Conservation (phyloP, 2,329 filamentous ascomycete species). For the Coniochaeta sp. region DNA sequence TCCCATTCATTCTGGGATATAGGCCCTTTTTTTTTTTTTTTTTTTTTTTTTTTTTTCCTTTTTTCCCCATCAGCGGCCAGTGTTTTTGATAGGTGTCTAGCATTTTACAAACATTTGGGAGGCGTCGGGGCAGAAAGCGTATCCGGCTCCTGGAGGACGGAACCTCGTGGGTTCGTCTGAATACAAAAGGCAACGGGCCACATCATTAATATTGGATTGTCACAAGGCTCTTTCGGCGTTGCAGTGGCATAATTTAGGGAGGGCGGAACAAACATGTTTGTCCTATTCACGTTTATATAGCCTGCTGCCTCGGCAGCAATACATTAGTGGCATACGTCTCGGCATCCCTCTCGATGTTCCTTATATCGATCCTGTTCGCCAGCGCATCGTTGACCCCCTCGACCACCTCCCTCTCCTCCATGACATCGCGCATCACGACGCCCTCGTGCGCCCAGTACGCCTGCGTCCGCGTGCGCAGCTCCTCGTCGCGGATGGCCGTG, state of each 20-base stretch:
- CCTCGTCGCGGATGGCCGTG: slow-evolving; percentile 66
- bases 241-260: not conserved
- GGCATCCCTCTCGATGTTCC: slow-evolving; percentile 54
- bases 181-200: not conserved
- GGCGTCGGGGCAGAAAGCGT: not conserved
- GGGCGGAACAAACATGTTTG: not conserved
- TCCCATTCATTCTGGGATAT: not conserved
- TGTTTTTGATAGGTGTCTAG: not conserved
- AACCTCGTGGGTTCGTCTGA: not conserved
- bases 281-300: not conserved
- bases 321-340: slow-evolving; percentile 49
- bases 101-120: not conserved
- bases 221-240: not conserved
- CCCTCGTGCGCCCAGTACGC: slow-evolving; percentile 80
- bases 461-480: slow-evolving; percentile 57
- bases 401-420: slow-evolving; percentile 72
- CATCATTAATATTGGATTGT: not conserved
- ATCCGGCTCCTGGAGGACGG: not conserved
- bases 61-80: not conserved
- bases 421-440: slow-evolving; percentile 61
- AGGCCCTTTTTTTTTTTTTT: too few species aligned
- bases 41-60: too few species aligned
- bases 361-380: slow-evolving; percentile 55
- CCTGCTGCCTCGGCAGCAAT: slow-evolving; percentile 18
- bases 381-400: slow-evolving; percentile 64